Conservation (phyloP, 2,329 filamentous ascomycete species). For the Mollisia scopiformis region DNA sequence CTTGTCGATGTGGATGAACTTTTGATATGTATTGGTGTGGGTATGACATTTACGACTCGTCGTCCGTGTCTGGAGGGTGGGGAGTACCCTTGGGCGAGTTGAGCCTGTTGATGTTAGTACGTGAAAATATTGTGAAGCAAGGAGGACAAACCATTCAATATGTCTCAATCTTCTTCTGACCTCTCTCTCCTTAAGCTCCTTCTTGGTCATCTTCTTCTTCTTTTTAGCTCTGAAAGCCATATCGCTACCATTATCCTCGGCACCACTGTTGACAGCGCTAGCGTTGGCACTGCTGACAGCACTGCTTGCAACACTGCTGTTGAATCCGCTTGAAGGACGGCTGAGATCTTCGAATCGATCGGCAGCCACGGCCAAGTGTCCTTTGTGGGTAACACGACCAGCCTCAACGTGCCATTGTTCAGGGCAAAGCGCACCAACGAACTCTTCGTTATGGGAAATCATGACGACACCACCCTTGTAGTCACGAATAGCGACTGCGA, state of each 20-base stretch:
- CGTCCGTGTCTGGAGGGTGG: constrained; percentile 36
- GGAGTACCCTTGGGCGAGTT: constrained; percentile 39
- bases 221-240: constrained; percentile 89
- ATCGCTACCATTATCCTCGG: constrained; percentile 75
- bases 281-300: constrained; percentile 55
- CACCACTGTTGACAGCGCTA: constrained; percentile 78
- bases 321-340: constrained; percentile 63
- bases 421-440: constrained; percentile 91
- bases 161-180: constrained; percentile 84
- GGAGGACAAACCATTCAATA: constrained; percentile 62
- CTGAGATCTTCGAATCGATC: constrained; percentile 87
- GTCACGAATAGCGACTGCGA: constrained; percentile 96
- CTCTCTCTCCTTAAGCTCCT: constrained; percentile 93
- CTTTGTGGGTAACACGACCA: constrained; percentile 84
- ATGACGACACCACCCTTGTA: constrained; percentile 99
- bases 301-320: constrained; percentile 62
- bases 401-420: constrained; percentile 96
- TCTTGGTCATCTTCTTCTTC: constrained; percentile 99
- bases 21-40: constrained; percentile 1
- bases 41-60: constrained; percentile 29
- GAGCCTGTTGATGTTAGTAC: constrained; percentile 29
- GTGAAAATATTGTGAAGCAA: constrained; percentile 62
- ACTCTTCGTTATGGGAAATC: constrained; percentile 99
- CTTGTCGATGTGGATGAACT: neutral
- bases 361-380: constrained; percentile 70